These are phyloP conservation scores for Candida yuanshanica DNA, from an alignment of 805 yeast genomes.

Conservation along the genomic window DNA sequence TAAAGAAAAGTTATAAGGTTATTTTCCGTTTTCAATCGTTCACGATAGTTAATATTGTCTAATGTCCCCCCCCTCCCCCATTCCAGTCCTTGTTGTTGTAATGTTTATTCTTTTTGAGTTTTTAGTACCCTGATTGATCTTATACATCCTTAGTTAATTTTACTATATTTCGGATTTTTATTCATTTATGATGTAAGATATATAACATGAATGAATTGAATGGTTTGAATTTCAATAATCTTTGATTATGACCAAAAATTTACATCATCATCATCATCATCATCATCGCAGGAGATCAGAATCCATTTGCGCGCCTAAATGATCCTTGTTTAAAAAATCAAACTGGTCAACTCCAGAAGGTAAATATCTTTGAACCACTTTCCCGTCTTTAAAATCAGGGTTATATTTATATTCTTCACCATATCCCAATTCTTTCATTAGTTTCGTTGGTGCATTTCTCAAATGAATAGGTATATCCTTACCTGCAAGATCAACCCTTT, in stretches of 20 bases:
- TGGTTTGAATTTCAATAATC: too few relatives aligned
- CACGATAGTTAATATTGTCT: neutral
- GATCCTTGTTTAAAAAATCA: constrained; percentile 49
- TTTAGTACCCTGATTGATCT: too few relatives aligned
- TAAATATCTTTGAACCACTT: constrained; percentile 67
- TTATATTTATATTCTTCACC: constrained; percentile 83
- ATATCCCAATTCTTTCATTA: constrained; percentile 88
- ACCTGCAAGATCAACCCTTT: constrained; percentile 47
- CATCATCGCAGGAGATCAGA: constrained; percentile 28
- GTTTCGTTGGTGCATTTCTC: constrained; percentile 88
- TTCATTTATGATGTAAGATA: too few relatives aligned
- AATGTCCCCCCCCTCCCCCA: neutral
- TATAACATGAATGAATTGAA: too few relatives aligned
- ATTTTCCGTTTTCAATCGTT: too few relatives aligned
- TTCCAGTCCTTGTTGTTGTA: neutral
- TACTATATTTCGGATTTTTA: too few relatives aligned
- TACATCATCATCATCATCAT: neutral
- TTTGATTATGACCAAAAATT: too few relatives aligned
- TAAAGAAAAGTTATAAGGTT: constrained; percentile 28
- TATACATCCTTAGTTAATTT: too few relatives aligned
- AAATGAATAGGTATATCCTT: constrained; percentile 62
- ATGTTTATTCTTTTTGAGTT: neutral
- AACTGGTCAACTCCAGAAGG: constrained; percentile 52
- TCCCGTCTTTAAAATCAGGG: constrained; percentile 71
- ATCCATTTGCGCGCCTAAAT: constrained; percentile 46